Evolutionary conservation across 106 monocot species (phyloP).

Genomic region (Dendrobium huoshanense): DNA sequence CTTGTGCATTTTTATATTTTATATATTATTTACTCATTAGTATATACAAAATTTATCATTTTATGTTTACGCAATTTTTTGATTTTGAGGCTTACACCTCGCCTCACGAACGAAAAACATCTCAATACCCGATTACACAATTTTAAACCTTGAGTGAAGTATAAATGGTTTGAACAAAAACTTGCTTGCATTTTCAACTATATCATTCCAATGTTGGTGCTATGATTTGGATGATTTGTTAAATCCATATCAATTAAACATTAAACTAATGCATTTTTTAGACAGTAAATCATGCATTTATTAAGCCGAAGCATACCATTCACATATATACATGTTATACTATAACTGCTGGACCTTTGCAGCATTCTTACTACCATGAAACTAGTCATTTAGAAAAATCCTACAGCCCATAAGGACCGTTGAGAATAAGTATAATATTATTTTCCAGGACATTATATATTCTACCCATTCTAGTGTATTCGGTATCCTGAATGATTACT

Average conservation of each 20-base stretch:
- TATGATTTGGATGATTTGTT: background rate
- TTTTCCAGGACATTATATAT: background rate
- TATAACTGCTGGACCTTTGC: background rate
- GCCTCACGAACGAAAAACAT: too few species aligned
- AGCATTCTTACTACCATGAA: background rate
- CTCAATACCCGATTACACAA: too few species aligned
- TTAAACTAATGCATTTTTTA: background rate
- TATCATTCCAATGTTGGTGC: background rate
- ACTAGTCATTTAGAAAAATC: background rate
- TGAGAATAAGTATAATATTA: background rate
- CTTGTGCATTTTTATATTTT: too few species aligned
- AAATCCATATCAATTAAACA: background rate
- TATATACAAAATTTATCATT: too few species aligned
- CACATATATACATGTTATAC: background rate
- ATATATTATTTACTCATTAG: too few species aligned
- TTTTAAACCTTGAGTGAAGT: background rate
- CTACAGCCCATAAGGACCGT: background rate
- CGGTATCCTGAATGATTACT: background rate
- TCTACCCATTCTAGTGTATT: background rate
- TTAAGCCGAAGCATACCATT: background rate
- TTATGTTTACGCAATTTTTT: too few species aligned
- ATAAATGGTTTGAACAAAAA: background rate
- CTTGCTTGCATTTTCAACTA: background rate
- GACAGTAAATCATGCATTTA: background rate
- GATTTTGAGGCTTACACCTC: too few species aligned